Conservation (phyloP, 2,329 filamentous ascomycete genomes). For the Proliferodiscus dingleyae region DNA sequence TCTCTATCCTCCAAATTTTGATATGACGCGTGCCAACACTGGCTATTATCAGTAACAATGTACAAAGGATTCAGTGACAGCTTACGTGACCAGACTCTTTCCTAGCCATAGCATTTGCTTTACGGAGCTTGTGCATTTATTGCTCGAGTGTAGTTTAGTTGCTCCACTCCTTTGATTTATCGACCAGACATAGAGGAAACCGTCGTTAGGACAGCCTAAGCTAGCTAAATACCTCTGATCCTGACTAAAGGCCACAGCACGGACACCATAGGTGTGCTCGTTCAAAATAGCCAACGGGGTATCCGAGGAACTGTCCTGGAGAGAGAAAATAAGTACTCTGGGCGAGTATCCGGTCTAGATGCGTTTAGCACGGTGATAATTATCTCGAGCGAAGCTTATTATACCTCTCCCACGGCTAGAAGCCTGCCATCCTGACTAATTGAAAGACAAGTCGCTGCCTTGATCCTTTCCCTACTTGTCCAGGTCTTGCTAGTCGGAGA, state of each 20-base stretch:
- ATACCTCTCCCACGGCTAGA: slow-evolving; percentile 80
- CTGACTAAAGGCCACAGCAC: slow-evolving; percentile 81
- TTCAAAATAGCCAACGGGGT: slow-evolving; percentile 77
- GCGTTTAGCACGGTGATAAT: slow-evolving; percentile 29
- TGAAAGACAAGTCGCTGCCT: slow-evolving; percentile 86
- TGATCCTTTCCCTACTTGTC: slow-evolving; percentile 88
- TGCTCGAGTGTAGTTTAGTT: slow-evolving; percentile 75
- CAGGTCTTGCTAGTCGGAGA: slow-evolving; percentile 65
- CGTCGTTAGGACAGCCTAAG: slow-evolving; percentile 83
- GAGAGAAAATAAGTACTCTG: slow-evolving; percentile 82
- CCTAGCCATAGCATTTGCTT: slow-evolving; percentile 90
- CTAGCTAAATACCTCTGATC: slow-evolving; percentile 85
- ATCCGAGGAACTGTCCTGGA: slow-evolving; percentile 75
- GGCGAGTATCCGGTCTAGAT: slow-evolving; percentile 82
- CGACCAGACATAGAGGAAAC: slow-evolving; percentile 87
- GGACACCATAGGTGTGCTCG: slow-evolving; percentile 88
- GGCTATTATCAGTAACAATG: slow-evolving; percentile 14
- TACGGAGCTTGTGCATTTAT: slow-evolving; percentile 86
- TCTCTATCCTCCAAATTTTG: slow-evolving; percentile 87
- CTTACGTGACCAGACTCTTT: slow-evolving; percentile 68
- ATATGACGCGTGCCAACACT: slow-evolving; percentile 80
- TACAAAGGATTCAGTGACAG: slow-evolving; percentile 6
- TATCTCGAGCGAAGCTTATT: background rate
- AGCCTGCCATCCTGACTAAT: slow-evolving; percentile 83
- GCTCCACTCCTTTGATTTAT: slow-evolving; percentile 78